Base-by-base conservation (phyloP, 345 rosid species). In the Brassica rapa region DNA sequence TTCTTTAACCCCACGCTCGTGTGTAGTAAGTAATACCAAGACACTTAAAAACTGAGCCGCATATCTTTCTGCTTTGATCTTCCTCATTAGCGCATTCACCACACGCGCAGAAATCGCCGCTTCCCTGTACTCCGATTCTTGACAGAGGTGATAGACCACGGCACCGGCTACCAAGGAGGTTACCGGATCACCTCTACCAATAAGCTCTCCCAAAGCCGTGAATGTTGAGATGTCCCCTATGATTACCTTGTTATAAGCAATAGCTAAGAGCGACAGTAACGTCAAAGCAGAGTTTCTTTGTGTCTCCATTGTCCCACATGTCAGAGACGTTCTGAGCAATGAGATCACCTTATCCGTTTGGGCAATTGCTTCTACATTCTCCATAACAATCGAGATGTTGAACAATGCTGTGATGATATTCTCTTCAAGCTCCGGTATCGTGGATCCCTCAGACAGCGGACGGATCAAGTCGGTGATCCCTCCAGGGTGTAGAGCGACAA, bases 251-350 rank as follows among this genome's bases (percentile, higher is more conserved):
- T 73, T 79, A 11, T 65, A 67, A 15, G 60, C 77, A 61, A 62
- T 49, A 15, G 46, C 43, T 46, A 62, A 81, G 29, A 90, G 77
- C 16, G 89, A 59, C 46, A 76, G 77, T 12, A 88, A 84, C 59
- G 94, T 82, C 2, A 88, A 85, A 5, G 92, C 89, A 56, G 75
- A 85, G 73, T 82, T 85, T 41, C 86, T 84, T 62, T 88, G 83
- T 39, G 93, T 74, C 73, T 73, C 82, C 33, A 35, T 43, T 49
- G 85, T 82, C 77, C 86, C 90, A 2, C 53, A 6, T 59, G 5
- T 49, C 66, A 89, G 53, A 27, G 86, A 46, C 19, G 80, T 84
- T 49, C 81, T 63, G 19, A 89, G 87, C 23, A 87, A 4, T 1
- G 86, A 80, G 62, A 89, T 81, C 29, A 68, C 82, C 43, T n/a